Base-by-base conservation (phyloP, 345 rosid genomes). In the Citrus inodora region DNA sequence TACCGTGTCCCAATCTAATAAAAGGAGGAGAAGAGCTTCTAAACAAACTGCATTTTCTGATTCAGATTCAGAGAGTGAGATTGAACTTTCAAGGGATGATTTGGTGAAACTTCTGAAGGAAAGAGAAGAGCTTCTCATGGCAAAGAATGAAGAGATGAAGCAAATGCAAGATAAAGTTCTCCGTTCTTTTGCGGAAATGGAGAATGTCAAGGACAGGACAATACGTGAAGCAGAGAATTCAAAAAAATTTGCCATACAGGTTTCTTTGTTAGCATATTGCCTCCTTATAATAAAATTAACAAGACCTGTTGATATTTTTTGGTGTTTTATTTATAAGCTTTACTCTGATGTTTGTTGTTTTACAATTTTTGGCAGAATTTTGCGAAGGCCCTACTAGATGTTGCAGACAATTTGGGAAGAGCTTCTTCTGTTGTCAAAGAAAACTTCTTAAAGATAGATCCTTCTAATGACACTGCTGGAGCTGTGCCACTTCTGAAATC, bases 171-270 rank as follows among this genome's bases (percentile, higher is more conserved):
- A 96, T 78, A 92, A 92, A 68, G 87, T 90, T 80, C 90, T 94
- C 48, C 91, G 95, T 2, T 68, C 88, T 30, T 87, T 83, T 79
- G 98, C 98, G 7, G 99, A 96, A 86, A 89, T 86, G 94, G 94
- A 96, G 87, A 96, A 96, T 88, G 85, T 92, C 51, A 89, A 86
- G 90, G 94, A 86, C 75, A 90, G 98, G 79, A 93, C 94, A 40
- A 90, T 85, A 81, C 97, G 99, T 56, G 92, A 92, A 85, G 91
- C 99, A 9, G 98, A 94, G 76, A 96, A 85, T 84, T 83, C 94
- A 9, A 96, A 93, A 82, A 94, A 92, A 84, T 94, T 91, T 37
- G 95, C 98, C 32, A 78, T 96, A 55, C 99, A 96, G 97, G 99
- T 93, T 71, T 56, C 21, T 46, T 67, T 70, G 30, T 67, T 68